These are phyloP conservation scores for Flaveria linearis DNA, from an alignment of 129 eudicot species.

Conservation along the genomic window DNA sequence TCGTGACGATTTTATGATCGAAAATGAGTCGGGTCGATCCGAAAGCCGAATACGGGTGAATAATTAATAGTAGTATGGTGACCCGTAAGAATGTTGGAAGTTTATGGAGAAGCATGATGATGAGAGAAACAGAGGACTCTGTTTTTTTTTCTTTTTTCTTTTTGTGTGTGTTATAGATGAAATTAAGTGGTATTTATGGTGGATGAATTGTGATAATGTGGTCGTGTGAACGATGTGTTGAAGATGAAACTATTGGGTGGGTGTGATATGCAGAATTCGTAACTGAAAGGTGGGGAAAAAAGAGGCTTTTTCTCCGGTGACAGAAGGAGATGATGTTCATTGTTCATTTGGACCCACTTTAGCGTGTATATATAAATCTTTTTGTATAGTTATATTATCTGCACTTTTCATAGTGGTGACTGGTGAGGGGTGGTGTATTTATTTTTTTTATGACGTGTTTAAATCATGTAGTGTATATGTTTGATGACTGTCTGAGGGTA, in stretches of 20 bases:
- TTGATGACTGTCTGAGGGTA: too few relatives aligned
- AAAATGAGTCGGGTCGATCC: slow-evolving; percentile 37
- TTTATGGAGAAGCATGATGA: slow-evolving; percentile 7
- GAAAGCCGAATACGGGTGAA: slow-evolving; percentile 32
- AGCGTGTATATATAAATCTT: neutral
- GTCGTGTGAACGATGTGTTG: slow-evolving; percentile 29
- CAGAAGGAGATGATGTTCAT: slow-evolving; percentile 19
- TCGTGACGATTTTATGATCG: neutral
- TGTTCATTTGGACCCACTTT: slow-evolving; percentile 15
- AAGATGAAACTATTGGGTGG: neutral
- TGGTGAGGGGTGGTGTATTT: too few relatives aligned
- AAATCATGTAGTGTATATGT: too few relatives aligned
- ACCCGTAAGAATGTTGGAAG: neutral
- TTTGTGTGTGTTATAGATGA: too few relatives aligned
- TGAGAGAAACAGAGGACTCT: neutral
- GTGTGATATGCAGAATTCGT: neutral
- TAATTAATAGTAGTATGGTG: neutral
- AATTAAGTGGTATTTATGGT: neutral
- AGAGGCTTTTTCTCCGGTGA: slow-evolving; percentile 7
- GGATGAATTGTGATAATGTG: neutral
- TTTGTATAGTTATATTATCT: neutral
- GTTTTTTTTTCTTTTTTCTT: too few relatives aligned
- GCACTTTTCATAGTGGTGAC: too few relatives aligned
- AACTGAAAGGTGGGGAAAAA: slow-evolving; percentile 21
- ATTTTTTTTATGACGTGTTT: too few relatives aligned